Evolutionary conservation across 371 early-diverging fungal species (phyloP), one percentile per base, ranked within the genome.

Genomic region (Haplosporangium sp.): DNA sequence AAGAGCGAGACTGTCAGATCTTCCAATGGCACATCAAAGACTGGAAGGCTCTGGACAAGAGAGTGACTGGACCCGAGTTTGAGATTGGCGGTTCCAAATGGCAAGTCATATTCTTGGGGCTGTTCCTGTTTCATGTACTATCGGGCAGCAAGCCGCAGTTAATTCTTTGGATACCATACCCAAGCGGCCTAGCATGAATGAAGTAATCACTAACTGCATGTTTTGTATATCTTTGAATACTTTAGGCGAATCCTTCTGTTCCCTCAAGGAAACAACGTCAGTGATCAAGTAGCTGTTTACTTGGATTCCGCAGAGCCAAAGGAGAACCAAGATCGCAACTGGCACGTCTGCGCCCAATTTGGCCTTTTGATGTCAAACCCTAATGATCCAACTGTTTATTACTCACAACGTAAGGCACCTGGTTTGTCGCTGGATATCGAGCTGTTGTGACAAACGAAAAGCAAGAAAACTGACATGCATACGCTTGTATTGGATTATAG

Each of bases 271-370:
- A 98, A 98, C 84, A 86, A 90, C 50, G 86, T 84, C 42, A 59
- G 55, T 1, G 94, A 95, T 37, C 79, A 74, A 0, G 77, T 93
- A 11, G 94, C 98, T 5, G 83, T 92, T 43, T 98, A 95, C 82
- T 74, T 97, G 45, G 96, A 97, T 69, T 91, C 90, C 69, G 88
- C 93, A 47, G 92, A 95, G 65, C 91, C 85, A 43, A 82, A 86
- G 58, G 83, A 77, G 47, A 82, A 81, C 48, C 81, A 81, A 57
- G 72, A 68, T 21, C 65, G 83, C 21, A 83, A 87, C 69, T 96
- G 96, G 96, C 94, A 94, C 73, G 85, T 87, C n/a, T 97, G 98
- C 77, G 96, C 92, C 14, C 90, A 93, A 58, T 98, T 98, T 81
- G 87, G 88, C 18, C 87, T 98, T 36, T 86, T 87, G 7, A 85